These are phyloP conservation scores for Plectosphaerella sp. DNA, from an alignment of 2,329 filamentous ascomycete genomes.

Conservation along the genomic window DNA sequence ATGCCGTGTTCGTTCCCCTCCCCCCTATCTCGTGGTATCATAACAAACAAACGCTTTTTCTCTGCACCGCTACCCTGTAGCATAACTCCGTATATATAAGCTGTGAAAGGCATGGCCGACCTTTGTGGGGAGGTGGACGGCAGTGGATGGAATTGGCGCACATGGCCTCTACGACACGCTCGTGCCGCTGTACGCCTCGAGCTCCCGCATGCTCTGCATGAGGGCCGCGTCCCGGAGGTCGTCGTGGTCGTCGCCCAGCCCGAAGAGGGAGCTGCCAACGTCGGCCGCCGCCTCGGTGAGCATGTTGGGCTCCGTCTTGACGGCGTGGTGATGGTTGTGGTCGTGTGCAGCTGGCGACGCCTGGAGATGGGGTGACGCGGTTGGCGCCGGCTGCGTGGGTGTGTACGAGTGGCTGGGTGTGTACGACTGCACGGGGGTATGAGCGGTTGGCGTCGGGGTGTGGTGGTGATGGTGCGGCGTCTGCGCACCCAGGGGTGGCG, in stretches of 20 bases:
- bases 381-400: conserved; percentile 10
- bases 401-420: conserved; percentile 20
- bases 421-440: conserved; percentile 12
- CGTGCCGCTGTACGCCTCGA: conserved; percentile 11
- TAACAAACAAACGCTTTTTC: conserved; percentile 4
- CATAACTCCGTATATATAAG: not conserved
- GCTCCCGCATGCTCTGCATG: conserved; percentile 12
- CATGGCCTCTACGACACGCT: not conserved
- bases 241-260: conserved; percentile 6
- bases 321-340: not conserved
- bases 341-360: not conserved
- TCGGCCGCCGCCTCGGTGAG: conserved; percentile 2
- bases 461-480: conserved; percentile 7
- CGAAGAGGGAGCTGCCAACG: conserved; percentile 4
- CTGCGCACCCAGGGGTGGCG: conserved; percentile 5
- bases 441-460: conserved; percentile 6
- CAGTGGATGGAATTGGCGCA: not conserved
- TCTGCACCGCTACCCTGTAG: not conserved
- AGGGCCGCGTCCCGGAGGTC: conserved; percentile 10
- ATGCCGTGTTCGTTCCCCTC: not conserved
- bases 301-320: not conserved
- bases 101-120: not conserved
- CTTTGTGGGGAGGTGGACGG: not conserved
- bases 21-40: conserved; percentile 2
- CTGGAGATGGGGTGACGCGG: conserved; percentile 4